phyloP scores from a whole-genome alignment of 257 asterid species.

The Salvia miltiorrhiza region DNA sequence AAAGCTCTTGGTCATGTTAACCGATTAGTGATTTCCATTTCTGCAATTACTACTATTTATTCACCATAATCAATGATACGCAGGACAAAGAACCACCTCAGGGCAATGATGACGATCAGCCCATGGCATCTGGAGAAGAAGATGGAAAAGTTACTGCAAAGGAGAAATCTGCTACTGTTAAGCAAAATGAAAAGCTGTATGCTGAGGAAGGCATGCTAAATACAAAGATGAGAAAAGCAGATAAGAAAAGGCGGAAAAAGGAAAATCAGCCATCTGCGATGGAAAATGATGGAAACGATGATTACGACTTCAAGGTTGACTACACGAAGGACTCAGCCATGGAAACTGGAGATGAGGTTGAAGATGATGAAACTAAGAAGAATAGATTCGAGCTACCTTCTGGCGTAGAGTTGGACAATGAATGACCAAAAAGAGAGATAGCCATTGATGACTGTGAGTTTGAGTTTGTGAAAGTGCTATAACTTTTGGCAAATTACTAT shows the following conservation, averaged over 20 bases:
- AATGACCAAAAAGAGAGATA: conserved; percentile 17
- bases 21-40: no score
- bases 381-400: conserved; percentile 70
- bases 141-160: conserved; percentile 36
- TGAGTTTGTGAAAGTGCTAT: neutral
- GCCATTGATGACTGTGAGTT: neutral
- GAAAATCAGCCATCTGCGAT: conserved; percentile 36
- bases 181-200: no score
- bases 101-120: conserved; percentile 34
- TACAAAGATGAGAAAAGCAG: conserved; percentile 63
- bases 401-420: conserved; percentile 54
- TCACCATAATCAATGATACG: neutral
- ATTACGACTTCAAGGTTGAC: conserved; percentile 78
- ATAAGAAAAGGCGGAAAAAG: conserved; percentile 60
- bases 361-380: neutral
- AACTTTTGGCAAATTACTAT: neutral
- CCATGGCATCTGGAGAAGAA: conserved; percentile 59
- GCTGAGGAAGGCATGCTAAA: conserved; percentile 13
- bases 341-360: conserved; percentile 41
- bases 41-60: neutral
- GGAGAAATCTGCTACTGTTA: no score
- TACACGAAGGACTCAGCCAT: conserved; percentile 38
- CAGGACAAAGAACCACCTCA: conserved; percentile 40
- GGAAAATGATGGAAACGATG: conserved; percentile 53
- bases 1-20: no score